A percentile compares a stretch with the other conserved stretches of the same genome.
Evolutionary conservation across 306 rosid species (phyloP).

Genomic region (Erythrophleum fordii): DNA sequence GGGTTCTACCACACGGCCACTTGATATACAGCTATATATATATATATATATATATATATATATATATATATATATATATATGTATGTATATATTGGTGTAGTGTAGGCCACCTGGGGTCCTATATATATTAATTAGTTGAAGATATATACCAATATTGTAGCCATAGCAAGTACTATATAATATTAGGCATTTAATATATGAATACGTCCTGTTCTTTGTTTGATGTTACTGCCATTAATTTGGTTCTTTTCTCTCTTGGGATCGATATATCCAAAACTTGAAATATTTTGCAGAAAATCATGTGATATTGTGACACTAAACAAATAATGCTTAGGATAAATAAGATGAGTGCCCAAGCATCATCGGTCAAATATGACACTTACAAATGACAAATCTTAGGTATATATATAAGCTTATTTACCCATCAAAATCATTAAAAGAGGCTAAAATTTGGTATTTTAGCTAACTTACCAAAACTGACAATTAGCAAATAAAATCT

Average conservation of each 20-base stretch:
- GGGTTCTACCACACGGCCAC: conserved; percentile 56
- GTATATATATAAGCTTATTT: too few species aligned
- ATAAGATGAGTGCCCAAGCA: too few species aligned
- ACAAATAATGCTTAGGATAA: not conserved
- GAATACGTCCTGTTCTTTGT: not conserved
- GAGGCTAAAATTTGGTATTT: too few species aligned
- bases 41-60: not conserved
- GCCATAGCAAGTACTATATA: not conserved
- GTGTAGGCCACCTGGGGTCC: too few species aligned
- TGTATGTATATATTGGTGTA: too few species aligned
- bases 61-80: not conserved
- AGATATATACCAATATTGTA: not conserved
- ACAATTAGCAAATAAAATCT: too few species aligned
- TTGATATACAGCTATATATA: not conserved
- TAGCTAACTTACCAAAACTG: too few species aligned
- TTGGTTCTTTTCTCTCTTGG: not conserved
- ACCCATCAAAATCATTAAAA: too few species aligned
- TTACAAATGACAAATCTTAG: too few species aligned
- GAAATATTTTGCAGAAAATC: not conserved
- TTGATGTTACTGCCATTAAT: not conserved
- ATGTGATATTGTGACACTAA: not conserved
- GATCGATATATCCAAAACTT: too few species aligned
- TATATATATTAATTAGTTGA: not conserved
- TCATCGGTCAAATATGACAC: too few species aligned
- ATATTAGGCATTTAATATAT: not conserved